Evolutionary conservation across 805 yeast genomes (phyloP).

Genomic region (Yarrowia sp.): DNA sequence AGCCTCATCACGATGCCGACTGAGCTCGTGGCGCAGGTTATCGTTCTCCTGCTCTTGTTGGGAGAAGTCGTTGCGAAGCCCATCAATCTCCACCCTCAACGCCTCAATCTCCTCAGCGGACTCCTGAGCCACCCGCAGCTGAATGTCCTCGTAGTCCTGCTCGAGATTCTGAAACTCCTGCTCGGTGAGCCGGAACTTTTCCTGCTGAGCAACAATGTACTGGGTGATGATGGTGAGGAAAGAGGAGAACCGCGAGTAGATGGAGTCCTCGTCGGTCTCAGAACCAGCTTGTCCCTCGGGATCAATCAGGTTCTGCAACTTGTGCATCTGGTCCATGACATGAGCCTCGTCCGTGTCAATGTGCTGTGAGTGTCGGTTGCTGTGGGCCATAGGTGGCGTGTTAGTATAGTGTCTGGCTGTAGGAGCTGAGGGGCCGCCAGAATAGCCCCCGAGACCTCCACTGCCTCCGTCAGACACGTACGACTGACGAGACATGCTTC

Average conservation of each 20-base stretch:
- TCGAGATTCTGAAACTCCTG: slow-evolving; percentile 35
- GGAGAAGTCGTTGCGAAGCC: slow-evolving; percentile 10
- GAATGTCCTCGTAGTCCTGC: slow-evolving; percentile 32
- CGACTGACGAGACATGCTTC: slow-evolving; percentile 30
- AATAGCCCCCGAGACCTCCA: neutral
- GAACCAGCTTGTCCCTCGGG: neutral
- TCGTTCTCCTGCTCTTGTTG: slow-evolving; percentile 24
- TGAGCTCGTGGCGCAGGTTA: slow-evolving; percentile 11
- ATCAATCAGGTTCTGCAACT: slow-evolving; percentile 19
- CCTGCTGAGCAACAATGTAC: slow-evolving; percentile 22
- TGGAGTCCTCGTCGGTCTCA: slow-evolving; percentile 18
- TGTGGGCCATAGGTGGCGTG: neutral
- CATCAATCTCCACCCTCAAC: slow-evolving; percentile 9
- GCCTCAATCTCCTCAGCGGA: slow-evolving; percentile 22
- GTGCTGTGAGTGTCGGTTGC: slow-evolving; percentile 9
- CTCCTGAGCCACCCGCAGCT: slow-evolving; percentile 5
- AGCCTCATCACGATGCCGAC: slow-evolving; percentile 16
- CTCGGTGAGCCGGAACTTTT: slow-evolving; percentile 22
- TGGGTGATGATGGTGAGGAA: slow-evolving; percentile 23
- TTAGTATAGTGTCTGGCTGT: neutral
- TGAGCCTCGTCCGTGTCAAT: slow-evolving; percentile 27
- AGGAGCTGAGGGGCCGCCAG: too few relatives aligned
- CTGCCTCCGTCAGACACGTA: slow-evolving; percentile 10
- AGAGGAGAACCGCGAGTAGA: slow-evolving; percentile 12
- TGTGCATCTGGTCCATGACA: slow-evolving; percentile 34